A percentile compares a stretch with the other conserved stretches of the same genome.
phyloP scores from a whole-genome alignment of 1,284 basidiomycete genomes.

The Amylostereum chailletii region DNA sequence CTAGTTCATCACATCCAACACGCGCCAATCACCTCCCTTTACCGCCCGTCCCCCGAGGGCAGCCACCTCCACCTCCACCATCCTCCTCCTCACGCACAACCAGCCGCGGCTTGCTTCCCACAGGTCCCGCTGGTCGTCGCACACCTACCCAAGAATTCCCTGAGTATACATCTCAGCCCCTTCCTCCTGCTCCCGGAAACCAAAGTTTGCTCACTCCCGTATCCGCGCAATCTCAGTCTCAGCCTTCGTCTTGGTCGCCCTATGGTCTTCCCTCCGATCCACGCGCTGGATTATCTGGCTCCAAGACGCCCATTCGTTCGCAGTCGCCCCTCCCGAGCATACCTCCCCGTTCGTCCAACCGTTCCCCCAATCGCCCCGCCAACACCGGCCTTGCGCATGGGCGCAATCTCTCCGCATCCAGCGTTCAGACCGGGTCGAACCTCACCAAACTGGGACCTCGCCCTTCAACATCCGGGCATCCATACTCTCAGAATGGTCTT shows the following conservation, averaged over 20 bases:
- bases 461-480: slow-evolving; percentile 25
- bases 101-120: slow-evolving; percentile 12
- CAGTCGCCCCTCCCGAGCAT: slow-evolving; percentile 44
- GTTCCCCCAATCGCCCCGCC: slow-evolving; percentile 16
- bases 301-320: slow-evolving; percentile 35
- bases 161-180: slow-evolving; percentile 41
- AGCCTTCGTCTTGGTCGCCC: slow-evolving; percentile 33
- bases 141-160: slow-evolving; percentile 49
- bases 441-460: slow-evolving; percentile 28
- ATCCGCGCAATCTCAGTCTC: slow-evolving; percentile 21
- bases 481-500: slow-evolving; percentile 16
- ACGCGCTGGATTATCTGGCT: slow-evolving; percentile 38
- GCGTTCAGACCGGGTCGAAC: slow-evolving; percentile 9
- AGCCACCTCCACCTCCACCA: slow-evolving; percentile 48
- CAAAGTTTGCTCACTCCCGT: slow-evolving; percentile 39
- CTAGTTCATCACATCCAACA: slow-evolving; percentile 17
- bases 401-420: slow-evolving; percentile 38
- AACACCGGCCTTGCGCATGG: slow-evolving; percentile 28
- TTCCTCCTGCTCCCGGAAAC: slow-evolving; percentile 39
- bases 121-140: slow-evolving; percentile 32
- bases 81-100: slow-evolving; percentile 15
- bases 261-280: slow-evolving; percentile 56
- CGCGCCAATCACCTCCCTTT: slow-evolving; percentile 52
- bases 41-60: slow-evolving; percentile 55
- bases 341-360: slow-evolving; percentile 26